A percentile compares a stretch with the other conserved stretches of the same genome.
Evolutionary conservation across 2,329 filamentous ascomycete genomes (phyloP).

Genomic region (Colletotrichum neosansevieriae): DNA sequence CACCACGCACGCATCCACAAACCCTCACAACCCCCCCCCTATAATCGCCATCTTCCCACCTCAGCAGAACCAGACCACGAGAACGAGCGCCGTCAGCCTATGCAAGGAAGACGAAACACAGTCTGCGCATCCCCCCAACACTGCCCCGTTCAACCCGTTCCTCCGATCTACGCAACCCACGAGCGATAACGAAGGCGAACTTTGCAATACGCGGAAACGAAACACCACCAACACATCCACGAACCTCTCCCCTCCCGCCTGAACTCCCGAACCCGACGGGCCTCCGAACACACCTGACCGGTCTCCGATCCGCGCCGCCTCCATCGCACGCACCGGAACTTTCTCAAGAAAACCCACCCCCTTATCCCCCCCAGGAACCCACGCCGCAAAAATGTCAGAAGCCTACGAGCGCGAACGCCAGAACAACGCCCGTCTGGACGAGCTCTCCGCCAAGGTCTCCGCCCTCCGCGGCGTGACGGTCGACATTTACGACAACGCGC

Average conservation of each 20-base stretch:
- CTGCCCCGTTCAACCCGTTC: background rate
- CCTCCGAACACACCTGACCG: background rate
- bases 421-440: slow-evolving; percentile 94
- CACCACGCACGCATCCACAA: background rate
- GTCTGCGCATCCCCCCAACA: background rate
- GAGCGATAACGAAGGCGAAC: background rate
- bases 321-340: background rate
- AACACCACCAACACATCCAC: background rate
- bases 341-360: background rate
- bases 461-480: slow-evolving; percentile 93
- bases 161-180: background rate
- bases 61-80: background rate
- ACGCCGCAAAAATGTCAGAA: slow-evolving; percentile 71
- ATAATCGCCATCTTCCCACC: too few relatives aligned
- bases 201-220: background rate
- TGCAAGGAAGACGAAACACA: background rate
- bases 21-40: background rate
- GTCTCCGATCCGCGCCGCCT: background rate
- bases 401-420: slow-evolving; percentile 86
- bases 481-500: slow-evolving; percentile 97
- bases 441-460: slow-evolving; percentile 90
- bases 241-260: background rate
- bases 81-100: background rate
- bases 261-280: background rate
- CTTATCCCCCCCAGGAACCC: background rate